These are phyloP conservation scores for Orobanche coerulescens DNA, from an alignment of 257 asterid species.

Conservation along the genomic window DNA sequence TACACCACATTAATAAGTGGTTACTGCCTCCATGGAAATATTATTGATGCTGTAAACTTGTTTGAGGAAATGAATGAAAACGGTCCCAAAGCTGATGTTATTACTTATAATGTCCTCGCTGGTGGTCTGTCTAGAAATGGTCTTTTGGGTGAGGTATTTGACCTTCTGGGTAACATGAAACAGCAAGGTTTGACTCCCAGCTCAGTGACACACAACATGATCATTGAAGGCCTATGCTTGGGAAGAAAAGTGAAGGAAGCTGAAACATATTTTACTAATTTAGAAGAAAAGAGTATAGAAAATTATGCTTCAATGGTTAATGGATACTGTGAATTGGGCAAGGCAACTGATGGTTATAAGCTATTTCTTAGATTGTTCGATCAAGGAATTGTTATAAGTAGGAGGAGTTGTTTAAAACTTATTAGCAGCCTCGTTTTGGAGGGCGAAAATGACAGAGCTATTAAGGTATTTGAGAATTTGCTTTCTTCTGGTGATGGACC, in stretches of 20 bases:
- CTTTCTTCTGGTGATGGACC: slow-evolving; percentile 38
- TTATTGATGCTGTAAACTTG: slow-evolving; percentile 43
- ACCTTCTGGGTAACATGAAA: slow-evolving; percentile 49
- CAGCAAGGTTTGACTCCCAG: slow-evolving; percentile 46
- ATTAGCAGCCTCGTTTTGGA: slow-evolving; percentile 48
- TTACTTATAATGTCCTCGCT: slow-evolving; percentile 53
- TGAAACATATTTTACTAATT: slow-evolving; percentile 35
- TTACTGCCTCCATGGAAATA: slow-evolving; percentile 41
- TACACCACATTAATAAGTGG: slow-evolving; percentile 78
- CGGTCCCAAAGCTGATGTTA: slow-evolving; percentile 55
- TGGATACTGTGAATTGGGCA: slow-evolving; percentile 60
- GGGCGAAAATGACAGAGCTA: slow-evolving; percentile 44
- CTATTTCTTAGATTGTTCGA: slow-evolving; percentile 32
- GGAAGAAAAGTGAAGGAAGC: slow-evolving; percentile 57
- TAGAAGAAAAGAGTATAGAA: slow-evolving; percentile 43
- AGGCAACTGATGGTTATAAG: slow-evolving; percentile 36
- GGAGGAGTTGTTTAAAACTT: slow-evolving; percentile 47
- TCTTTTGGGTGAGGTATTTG: slow-evolving; percentile 25
- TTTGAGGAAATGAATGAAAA: slow-evolving; percentile 47
- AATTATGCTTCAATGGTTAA: slow-evolving; percentile 61
- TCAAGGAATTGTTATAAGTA: slow-evolving; percentile 32
- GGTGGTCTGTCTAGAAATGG: slow-evolving; percentile 60
- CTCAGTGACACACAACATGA: slow-evolving; percentile 47
- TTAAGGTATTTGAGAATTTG: slow-evolving; percentile 29
- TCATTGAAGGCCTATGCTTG: slow-evolving; percentile 66